These are phyloP conservation scores for Eucalyptus sp. DNA, from an alignment of 345 rosid genomes.

Conservation along the genomic window DNA sequence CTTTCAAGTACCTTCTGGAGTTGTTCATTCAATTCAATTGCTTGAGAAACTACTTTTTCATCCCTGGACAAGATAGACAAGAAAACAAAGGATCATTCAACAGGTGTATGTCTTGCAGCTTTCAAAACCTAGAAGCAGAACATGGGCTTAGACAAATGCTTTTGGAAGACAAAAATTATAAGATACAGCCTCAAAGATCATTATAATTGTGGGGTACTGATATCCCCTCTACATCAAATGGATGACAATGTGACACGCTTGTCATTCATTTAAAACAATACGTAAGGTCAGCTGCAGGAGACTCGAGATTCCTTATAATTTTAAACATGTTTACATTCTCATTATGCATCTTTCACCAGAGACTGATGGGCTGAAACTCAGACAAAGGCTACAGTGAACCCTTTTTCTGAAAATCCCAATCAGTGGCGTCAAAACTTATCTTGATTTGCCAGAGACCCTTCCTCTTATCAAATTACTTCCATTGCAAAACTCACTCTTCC, in stretches of 20 bases:
- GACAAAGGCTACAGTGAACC: background rate
- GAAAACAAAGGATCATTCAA: background rate
- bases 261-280: background rate
- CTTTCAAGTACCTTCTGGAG: constrained; percentile 75
- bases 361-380: background rate
- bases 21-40: constrained; percentile 85
- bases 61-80: constrained; percentile 34
- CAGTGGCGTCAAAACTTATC: background rate
- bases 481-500: background rate
- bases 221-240: background rate
- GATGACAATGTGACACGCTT: background rate
- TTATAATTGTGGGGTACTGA: background rate
- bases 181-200: background rate
- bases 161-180: background rate
- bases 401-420: background rate
- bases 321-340: background rate
- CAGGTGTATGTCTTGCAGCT: background rate
- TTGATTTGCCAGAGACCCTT: background rate
- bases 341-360: background rate
- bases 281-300: background rate
- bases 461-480: background rate
- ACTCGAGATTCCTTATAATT: background rate
- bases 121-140: background rate
- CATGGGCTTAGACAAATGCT: background rate
- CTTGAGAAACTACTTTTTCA: constrained; percentile 77